Evolutionary conservation across 192 early-diverging fungal species (phyloP).

Genomic region (Coemansia guatemalensis): DNA sequence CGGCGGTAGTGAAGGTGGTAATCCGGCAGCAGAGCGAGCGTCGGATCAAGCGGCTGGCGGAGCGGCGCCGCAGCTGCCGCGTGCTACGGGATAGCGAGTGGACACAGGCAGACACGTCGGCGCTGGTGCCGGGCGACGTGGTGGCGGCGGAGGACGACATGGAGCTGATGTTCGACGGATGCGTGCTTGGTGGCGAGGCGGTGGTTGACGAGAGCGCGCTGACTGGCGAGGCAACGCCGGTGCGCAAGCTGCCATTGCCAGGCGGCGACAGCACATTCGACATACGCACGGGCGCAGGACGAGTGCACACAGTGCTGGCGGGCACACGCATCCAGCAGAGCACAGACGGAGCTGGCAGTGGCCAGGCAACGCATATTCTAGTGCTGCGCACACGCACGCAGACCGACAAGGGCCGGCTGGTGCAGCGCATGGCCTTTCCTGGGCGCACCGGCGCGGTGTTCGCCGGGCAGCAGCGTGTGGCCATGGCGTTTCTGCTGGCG

Average conservation of each 20-base stretch:
- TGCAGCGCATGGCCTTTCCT: constrained; percentile 72
- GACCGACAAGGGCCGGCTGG: constrained; percentile 68
- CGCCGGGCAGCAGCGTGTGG: constrained; percentile 75
- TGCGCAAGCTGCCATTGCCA: constrained; percentile 71
- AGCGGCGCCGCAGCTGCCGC: constrained; percentile 47
- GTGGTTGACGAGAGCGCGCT: constrained; percentile 75
- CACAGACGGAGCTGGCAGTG: constrained; percentile 10
- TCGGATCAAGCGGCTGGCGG: constrained; percentile 61
- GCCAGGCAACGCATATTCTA: constrained; percentile 55
- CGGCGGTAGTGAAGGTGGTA: constrained; percentile 60
- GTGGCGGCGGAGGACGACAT: constrained; percentile 51
- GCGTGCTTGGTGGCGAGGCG: constrained; percentile 65
- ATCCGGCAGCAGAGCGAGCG: constrained; percentile 56
- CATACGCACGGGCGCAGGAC: constrained; percentile 30
- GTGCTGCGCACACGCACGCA: constrained; percentile 62
- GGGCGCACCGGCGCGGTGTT: constrained; percentile 57
- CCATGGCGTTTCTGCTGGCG: constrained; percentile 60
- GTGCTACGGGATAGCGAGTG: constrained; percentile 64
- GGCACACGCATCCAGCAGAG: constrained; percentile 70
- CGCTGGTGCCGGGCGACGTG: constrained; percentile 71
- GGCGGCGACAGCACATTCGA: constrained; percentile 53
- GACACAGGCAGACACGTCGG: constrained; percentile 52
- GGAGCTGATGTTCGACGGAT: constrained; percentile 66
- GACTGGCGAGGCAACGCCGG: constrained; percentile 79
- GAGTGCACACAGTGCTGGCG: constrained; percentile 64